phyloP scores from a whole-genome alignment of 2,329 filamentous ascomycete species.

The Remersonia thermophila region DNA sequence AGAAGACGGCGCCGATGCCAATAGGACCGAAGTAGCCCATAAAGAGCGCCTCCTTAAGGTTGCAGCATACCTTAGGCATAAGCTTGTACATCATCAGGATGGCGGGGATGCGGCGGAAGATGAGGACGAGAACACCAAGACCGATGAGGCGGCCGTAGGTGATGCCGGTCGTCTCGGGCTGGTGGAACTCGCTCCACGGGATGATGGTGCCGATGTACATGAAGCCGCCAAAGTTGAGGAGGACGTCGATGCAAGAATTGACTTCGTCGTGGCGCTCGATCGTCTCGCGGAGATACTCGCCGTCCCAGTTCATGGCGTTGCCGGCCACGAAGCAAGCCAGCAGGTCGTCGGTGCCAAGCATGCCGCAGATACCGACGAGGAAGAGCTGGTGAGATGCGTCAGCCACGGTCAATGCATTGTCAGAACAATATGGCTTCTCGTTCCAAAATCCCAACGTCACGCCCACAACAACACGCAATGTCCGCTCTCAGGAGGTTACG shows the following conservation, averaged over 20 bases:
- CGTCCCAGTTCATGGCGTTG: conserved; percentile 49
- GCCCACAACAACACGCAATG: too few species aligned
- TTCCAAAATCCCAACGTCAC: too few species aligned
- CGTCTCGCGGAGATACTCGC: conserved; percentile 43
- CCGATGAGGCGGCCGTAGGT: conserved; percentile 37
- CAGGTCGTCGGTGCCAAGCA: conserved; percentile 46
- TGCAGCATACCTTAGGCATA: conserved; percentile 38
- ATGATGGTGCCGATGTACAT: conserved; percentile 46
- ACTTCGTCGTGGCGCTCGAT: conserved; percentile 47
- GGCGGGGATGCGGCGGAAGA: conserved; percentile 45
- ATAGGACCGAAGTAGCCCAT: conserved; percentile 65
- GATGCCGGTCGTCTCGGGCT: conserved; percentile 39
- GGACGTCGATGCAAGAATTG: conserved; percentile 43
- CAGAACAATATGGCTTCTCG: neutral
- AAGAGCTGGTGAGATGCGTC: conserved; percentile 35
- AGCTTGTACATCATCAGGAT: conserved; percentile 41
- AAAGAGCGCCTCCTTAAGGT: conserved; percentile 46
- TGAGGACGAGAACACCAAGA: conserved; percentile 38
- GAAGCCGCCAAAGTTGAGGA: conserved; percentile 49
- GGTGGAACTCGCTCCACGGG: conserved; percentile 43
- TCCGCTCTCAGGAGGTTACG: neutral
- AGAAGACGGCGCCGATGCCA: conserved; percentile 65
- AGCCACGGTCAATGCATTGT: too few species aligned
- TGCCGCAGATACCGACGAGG: conserved; percentile 43
- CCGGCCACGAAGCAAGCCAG: conserved; percentile 50